Percentiles rank a stretch among this genome's conserved stretches.
phyloP scores from a whole-genome alignment of 176 grass and related monocot genomes.

The Triticum monococcum region DNA sequence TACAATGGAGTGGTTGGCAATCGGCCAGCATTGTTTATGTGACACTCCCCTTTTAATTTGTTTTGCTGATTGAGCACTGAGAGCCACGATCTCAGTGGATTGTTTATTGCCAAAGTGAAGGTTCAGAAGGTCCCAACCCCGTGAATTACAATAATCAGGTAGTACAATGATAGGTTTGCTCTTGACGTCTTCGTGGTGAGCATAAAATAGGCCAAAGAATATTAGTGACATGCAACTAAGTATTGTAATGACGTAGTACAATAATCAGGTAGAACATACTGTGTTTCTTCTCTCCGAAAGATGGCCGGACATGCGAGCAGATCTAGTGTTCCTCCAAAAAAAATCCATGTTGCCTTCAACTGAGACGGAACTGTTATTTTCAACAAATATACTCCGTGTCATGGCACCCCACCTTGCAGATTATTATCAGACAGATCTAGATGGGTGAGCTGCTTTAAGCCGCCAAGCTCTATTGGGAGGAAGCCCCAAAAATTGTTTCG shows the following conservation, averaged over 20 bases:
- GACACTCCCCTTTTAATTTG: no score
- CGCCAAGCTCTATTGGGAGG: not conserved
- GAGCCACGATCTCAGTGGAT: no score
- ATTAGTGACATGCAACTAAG: not conserved
- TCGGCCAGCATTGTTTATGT: no score
- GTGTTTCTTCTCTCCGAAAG: not conserved
- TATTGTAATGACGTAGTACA: not conserved
- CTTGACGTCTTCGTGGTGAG: not conserved
- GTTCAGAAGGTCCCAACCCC: no score
- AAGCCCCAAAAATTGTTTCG: not conserved
- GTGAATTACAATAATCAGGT: no score
- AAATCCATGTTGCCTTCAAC: not conserved
- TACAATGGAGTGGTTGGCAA: no score
- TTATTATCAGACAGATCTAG: constrained; percentile 27
- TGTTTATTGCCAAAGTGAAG: no score
- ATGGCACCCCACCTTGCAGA: not conserved
- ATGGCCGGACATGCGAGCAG: not conserved
- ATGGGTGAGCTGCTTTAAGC: not conserved
- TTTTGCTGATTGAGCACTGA: no score
- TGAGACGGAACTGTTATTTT: not conserved
- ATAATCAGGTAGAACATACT: no score
- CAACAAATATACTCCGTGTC: not conserved
- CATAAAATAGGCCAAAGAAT: not conserved
- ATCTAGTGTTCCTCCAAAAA: constrained; percentile 22
- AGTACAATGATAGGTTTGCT: not conserved